phyloP scores from a whole-genome alignment of 2,329 filamentous ascomycete genomes.

The Alternaria angustiovoidea region DNA sequence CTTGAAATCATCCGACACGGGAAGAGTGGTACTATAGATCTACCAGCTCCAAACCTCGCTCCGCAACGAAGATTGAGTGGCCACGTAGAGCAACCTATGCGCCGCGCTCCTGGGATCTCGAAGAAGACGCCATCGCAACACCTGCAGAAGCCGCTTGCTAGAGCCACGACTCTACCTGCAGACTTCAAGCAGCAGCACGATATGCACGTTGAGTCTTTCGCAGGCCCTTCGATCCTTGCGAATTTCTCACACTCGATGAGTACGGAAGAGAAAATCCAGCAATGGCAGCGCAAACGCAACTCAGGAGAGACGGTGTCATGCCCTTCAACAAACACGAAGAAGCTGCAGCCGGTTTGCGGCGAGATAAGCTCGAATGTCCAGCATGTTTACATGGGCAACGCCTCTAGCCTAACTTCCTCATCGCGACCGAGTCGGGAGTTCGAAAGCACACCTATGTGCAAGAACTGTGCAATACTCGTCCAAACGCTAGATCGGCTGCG shows the following conservation, averaged over 20 bases:
- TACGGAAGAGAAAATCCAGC: constrained; percentile 31
- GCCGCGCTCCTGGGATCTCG: constrained; percentile 40
- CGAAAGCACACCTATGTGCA: constrained; percentile 18
- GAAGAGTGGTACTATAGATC: constrained; percentile 10
- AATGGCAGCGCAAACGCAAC: constrained; percentile 23
- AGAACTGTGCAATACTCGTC: constrained; percentile 35
- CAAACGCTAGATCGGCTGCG: constrained; percentile 35
- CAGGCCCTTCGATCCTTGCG: constrained; percentile 30
- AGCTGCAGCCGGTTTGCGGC: constrained; percentile 30
- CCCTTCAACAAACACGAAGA: not conserved
- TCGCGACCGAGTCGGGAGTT: not conserved
- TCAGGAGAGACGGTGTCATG: not conserved
- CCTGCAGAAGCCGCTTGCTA: constrained; percentile 22
- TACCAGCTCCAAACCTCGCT: not conserved
- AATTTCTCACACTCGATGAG: constrained; percentile 37
- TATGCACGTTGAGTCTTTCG: constrained; percentile 29
- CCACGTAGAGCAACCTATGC: constrained; percentile 19
- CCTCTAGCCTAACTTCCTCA: not conserved
- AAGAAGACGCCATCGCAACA: constrained; percentile 18
- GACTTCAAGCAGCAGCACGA: constrained; percentile 10
- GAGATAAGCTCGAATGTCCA: constrained; percentile 9
- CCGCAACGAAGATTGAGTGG: not conserved
- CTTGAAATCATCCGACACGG: constrained; percentile 61
- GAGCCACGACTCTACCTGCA: constrained; percentile 35
- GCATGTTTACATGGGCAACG: constrained; percentile 30